Evolutionary conservation across 192 early-diverging fungal genomes (phyloP).

Genomic region (Coemansia guatemalensis): DNA sequence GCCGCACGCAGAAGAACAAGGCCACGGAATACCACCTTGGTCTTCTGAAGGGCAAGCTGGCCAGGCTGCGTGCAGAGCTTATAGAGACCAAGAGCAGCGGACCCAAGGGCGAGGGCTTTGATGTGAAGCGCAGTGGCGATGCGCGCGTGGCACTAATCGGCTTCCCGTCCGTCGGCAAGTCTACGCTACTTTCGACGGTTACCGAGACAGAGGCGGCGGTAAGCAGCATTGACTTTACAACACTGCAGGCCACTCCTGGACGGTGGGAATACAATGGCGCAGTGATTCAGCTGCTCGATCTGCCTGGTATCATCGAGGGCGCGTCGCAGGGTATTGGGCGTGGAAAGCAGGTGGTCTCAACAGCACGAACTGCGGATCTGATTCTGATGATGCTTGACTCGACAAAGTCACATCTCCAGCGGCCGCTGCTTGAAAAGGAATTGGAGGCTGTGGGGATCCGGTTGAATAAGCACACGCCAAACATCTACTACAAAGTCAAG

Average conservation of each 20-base stretch:
- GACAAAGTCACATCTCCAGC: conserved; percentile 84
- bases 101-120: conserved; percentile 86
- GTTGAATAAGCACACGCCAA: conserved; percentile 81
- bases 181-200: conserved; percentile 88
- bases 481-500: conserved; percentile 97
- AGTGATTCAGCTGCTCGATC: conserved; percentile 95
- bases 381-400: conserved; percentile 99
- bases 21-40: conserved; percentile 98
- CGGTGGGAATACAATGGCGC: conserved; percentile 96
- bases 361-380: conserved; percentile 93
- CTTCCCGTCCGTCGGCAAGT: conserved; percentile 99
- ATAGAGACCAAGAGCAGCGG: conserved; percentile 68
- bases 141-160: conserved; percentile 94
- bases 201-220: conserved; percentile 91
- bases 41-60: conserved; percentile 96
- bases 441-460: conserved; percentile 96
- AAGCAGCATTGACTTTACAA: conserved; percentile 94
- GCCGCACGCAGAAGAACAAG: conserved; percentile 98
- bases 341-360: conserved; percentile 96
- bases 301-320: conserved; percentile 99
- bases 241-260: conserved; percentile 92
- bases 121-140: conserved; percentile 97
- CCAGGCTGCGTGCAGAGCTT: conserved; percentile 74
- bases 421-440: conserved; percentile 84
- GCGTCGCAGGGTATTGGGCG: conserved; percentile 97